Conservation (phyloP, 2,329 filamentous ascomycete species). For the Mycosphaerelloides madeirae region DNA sequence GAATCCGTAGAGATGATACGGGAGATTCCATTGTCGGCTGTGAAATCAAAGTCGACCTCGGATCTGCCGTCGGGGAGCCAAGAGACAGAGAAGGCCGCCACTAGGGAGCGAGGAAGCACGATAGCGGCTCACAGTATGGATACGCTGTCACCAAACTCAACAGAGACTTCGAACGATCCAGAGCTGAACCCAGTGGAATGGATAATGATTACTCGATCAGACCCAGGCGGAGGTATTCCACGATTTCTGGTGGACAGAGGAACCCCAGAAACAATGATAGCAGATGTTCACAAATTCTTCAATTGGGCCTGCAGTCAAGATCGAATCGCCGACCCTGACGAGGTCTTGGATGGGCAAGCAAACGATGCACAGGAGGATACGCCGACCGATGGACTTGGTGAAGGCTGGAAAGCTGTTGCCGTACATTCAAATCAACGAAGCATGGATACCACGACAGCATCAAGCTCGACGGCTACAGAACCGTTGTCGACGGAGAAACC, state of each 20-base stretch:
- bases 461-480: conserved; percentile 5
- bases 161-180: conserved; percentile 36
- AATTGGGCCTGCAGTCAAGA: conserved; percentile 64
- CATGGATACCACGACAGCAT: not conserved
- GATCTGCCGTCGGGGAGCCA: conserved; percentile 21
- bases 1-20: conserved; percentile 89
- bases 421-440: not conserved
- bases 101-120: conserved; percentile 35
- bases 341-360: conserved; percentile 30
- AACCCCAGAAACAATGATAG: conserved; percentile 73
- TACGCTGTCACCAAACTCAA: conserved; percentile 2
- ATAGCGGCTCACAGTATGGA: conserved; percentile 38
- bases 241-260: conserved; percentile 88
- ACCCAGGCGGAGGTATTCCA: conserved; percentile 82
- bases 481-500: conserved; percentile 2
- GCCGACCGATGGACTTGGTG: not conserved
- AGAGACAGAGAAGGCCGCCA: conserved; percentile 1
- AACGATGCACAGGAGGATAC: conserved; percentile 1
- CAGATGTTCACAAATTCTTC: conserved; percentile 74
- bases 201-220: conserved; percentile 87
- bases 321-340: conserved; percentile 34
- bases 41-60: conserved; percentile 32
- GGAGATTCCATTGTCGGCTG: conserved; percentile 61
- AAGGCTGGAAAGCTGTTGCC: not conserved
- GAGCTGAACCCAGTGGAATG: conserved; percentile 71